These are phyloP conservation scores for Anaeromyces robustus DNA, from an alignment of 192 early-diverging fungal species.

Conservation along the genomic window DNA sequence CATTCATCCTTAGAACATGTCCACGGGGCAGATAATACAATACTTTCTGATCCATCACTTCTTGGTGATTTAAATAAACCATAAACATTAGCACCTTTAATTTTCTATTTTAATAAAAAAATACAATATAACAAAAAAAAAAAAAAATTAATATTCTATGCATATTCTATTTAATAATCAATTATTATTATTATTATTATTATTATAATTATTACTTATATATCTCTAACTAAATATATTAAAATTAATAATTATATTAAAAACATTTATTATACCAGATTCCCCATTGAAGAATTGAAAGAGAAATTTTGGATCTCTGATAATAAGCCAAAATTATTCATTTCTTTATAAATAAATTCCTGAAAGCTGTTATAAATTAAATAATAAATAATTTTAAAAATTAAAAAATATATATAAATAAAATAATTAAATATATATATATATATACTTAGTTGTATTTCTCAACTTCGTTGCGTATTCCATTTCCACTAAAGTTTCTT, in stretches of 20 bases:
- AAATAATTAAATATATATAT: too few species aligned
- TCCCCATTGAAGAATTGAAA: neutral
- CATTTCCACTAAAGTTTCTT: neutral
- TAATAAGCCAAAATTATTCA: neutral
- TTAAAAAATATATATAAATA: too few species aligned
- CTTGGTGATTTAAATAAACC: neutral
- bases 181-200: too few species aligned
- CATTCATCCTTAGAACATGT: neutral
- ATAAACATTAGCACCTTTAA: neutral
- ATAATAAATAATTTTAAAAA: too few species aligned
- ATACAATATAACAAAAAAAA: too few species aligned
- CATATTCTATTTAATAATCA: too few species aligned
- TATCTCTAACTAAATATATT: too few species aligned
- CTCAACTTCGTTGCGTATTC: neutral
- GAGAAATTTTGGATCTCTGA: neutral
- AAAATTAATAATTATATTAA: too few species aligned
- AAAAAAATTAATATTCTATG: too few species aligned
- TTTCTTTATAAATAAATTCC: neutral
- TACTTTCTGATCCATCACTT: neutral
- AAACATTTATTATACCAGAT: too few species aligned
- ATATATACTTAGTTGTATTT: neutral
- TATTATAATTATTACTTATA: too few species aligned
- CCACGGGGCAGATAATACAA: neutral
- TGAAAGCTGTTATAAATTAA: neutral
- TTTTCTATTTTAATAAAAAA: neutral